Evolutionary conservation across 2,329 filamentous ascomycete genomes (phyloP).

Genomic region (Chaetoscypha palmicola): DNA sequence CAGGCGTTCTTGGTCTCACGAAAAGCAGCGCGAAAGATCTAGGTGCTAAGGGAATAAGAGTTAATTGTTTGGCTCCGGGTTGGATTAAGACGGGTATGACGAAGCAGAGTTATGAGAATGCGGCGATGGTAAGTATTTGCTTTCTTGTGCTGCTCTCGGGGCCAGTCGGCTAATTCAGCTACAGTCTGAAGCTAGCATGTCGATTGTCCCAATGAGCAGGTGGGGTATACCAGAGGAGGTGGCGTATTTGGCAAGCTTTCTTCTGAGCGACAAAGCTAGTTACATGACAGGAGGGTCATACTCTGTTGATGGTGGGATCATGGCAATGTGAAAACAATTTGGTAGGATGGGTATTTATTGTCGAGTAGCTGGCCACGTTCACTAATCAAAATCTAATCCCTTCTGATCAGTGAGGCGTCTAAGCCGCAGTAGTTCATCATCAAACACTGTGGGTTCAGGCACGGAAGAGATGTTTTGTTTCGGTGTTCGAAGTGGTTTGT

Average conservation of each 20-base stretch:
- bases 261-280: constrained; percentile 22
- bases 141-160: too few species aligned
- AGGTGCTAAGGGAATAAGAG: constrained; percentile 15
- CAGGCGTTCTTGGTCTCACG: constrained; percentile 31
- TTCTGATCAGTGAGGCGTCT: too few species aligned
- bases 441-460: too few species aligned
- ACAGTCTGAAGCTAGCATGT: constrained; percentile 6
- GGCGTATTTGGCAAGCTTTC: constrained; percentile 18
- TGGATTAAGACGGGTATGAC: constrained; percentile 20
- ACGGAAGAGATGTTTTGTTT: too few species aligned
- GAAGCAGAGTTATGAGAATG: not conserved
- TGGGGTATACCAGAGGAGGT: constrained; percentile 18
- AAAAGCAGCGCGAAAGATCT: constrained; percentile 29
- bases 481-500: too few species aligned
- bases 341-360: too few species aligned
- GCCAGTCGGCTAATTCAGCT: too few species aligned
- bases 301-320: constrained; percentile 22
- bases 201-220: constrained; percentile 14
- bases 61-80: constrained; percentile 24
- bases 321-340: too few species aligned
- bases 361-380: too few species aligned
- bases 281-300: constrained; percentile 18
- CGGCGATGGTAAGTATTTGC: constrained; percentile 10
- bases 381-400: too few species aligned
- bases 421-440: too few species aligned